Percentiles rank a stretch among this genome's conserved stretches.
These are phyloP conservation scores for Rhodomyrtus tomentosa DNA, from an alignment of 345 rosid species.

Conservation along the genomic window DNA sequence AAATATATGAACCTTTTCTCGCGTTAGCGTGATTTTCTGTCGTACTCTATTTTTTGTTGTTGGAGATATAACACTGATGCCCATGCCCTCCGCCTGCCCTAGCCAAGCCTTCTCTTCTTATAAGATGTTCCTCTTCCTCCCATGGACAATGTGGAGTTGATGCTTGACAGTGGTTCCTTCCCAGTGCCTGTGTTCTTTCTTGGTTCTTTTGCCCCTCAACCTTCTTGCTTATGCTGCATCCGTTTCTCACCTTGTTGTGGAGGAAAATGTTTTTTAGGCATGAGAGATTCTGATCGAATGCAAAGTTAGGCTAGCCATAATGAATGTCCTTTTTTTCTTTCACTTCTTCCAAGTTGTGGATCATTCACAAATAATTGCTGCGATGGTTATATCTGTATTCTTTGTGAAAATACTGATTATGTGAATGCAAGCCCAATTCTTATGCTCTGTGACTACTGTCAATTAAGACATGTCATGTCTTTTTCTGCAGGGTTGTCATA, in stretches of 20 bases:
- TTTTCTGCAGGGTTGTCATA: conserved; percentile 71
- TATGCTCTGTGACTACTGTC: background rate
- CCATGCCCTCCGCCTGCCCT: too few relatives aligned
- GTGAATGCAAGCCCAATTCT: background rate
- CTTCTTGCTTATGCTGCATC: background rate
- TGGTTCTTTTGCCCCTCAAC: background rate
- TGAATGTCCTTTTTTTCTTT: background rate
- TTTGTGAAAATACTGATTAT: background rate
- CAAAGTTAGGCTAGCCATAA: background rate
- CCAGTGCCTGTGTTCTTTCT: background rate
- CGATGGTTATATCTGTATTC: background rate
- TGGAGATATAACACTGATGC: background rate
- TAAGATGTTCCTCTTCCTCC: background rate
- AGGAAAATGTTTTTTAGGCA: background rate
- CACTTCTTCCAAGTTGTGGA: background rate
- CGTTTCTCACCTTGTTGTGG: background rate
- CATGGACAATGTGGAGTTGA: background rate
- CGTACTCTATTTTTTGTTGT: background rate
- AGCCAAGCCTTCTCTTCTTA: too few relatives aligned
- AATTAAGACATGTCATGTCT: background rate
- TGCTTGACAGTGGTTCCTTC: background rate
- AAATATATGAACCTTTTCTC: background rate
- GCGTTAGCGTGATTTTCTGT: background rate
- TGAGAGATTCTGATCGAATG: background rate
- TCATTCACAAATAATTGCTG: background rate